Base-by-base conservation (phyloP, 768 basidiomycete species). In the Lactarius trivialis region DNA sequence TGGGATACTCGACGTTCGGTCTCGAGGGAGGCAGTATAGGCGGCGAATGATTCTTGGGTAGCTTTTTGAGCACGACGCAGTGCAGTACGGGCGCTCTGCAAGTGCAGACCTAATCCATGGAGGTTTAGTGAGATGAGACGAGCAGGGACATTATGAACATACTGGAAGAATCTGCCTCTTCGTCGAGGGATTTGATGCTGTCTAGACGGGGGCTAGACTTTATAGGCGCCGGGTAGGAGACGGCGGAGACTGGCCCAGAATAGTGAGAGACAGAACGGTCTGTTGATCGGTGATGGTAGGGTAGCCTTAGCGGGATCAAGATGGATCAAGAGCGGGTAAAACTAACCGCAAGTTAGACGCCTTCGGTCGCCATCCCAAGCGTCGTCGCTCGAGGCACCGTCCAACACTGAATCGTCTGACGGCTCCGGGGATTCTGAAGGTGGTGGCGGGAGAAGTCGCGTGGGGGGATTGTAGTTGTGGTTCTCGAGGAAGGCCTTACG, bases 401-500 rank as follows among this genome's bases (percentile, higher is more conserved):
- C 64, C 8, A 65, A 32, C 1, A 60, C 66, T 1, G 66, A 67
- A 24, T 65, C 66, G 48, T 67, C 66, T 24, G 66, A 67, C 26
- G 66, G 66, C 17, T 67, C 66, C 9, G 64, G 66, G 0, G 66
- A 61, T 30, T 60, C 64, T 0, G 64, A 61, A n/a, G 62, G 52
- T 21, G 52, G 48, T 2, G 64, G 60, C 5, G 56, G 53, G 28
- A 54, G 32, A 49, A 58, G 53, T n/a, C 60, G 64, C n/a, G 59
- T 24, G 2, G 64, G 43, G 8, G 61, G 56, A 1, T 58, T 34
- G 7, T 43, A 36, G 58, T 60, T 50, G 15, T 58, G 55, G 36
- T 65, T 65, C 32, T 67, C 64, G 3, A 58, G 58, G 55, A 60
- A 60, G 8, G 66, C 60, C 17, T 65, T 65, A 7, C 89, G 85